A percentile compares a stretch with the other conserved stretches of the same genome.
Conservation (phyloP, 768 basidiomycete species). For the Baorangia bicolor region DNA sequence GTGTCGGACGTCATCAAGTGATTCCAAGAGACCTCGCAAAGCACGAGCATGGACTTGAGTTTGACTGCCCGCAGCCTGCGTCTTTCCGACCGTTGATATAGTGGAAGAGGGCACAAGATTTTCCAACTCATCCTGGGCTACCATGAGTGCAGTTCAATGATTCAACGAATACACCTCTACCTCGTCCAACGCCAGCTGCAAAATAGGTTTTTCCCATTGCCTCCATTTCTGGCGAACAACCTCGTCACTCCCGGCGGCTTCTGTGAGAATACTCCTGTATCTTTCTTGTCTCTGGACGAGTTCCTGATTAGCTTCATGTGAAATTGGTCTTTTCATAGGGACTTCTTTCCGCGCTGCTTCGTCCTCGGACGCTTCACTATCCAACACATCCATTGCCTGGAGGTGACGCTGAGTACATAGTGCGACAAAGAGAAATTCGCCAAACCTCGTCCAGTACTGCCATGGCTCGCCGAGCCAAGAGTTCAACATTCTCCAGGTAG, state of each 20-base stretch:
- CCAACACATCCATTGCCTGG: constrained; percentile 88
- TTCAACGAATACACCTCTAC: constrained; percentile 26
- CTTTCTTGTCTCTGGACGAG: constrained; percentile 68
- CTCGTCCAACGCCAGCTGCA: constrained; percentile 68
- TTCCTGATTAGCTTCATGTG: constrained; percentile 76
- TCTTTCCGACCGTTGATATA: constrained; percentile 29
- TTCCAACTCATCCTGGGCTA: constrained; percentile 59
- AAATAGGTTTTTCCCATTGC: constrained; percentile 77
- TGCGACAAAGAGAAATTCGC: background rate
- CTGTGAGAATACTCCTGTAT: constrained; percentile 68
- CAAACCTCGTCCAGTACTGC: constrained; percentile 74
- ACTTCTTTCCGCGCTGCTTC: constrained; percentile 60
- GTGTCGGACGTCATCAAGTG: constrained; percentile 69
- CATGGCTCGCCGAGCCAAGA: constrained; percentile 59
- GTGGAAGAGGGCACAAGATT: constrained; percentile 68
- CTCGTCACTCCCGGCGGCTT: constrained; percentile 75
- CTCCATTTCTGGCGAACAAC: constrained; percentile 82
- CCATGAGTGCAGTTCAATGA: constrained; percentile 1
- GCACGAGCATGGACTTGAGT: constrained; percentile 67
- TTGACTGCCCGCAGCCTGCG: constrained; percentile 41
- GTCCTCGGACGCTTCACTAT: constrained; percentile 85
- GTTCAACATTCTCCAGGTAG: constrained; percentile 70
- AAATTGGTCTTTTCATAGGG: constrained; percentile 54
- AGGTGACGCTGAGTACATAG: background rate
- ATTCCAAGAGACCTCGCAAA: constrained; percentile 73